Evolutionary conservation across 202 grass and related monocot genomes (phyloP).

Genomic region (Schoenoplectus triqueter): DNA sequence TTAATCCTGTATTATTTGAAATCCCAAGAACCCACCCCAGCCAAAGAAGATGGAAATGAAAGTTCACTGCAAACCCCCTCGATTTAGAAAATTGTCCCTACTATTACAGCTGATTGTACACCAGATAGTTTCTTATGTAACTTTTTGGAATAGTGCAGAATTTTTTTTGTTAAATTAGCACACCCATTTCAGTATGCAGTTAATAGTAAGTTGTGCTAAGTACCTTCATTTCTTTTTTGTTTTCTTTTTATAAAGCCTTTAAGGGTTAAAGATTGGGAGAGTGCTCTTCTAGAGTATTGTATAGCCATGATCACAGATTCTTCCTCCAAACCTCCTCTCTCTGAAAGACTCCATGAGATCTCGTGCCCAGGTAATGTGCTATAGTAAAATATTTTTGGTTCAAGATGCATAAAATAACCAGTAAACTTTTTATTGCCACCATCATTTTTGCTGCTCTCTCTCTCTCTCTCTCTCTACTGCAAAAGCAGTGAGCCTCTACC

Average conservation of each 20-base stretch:
- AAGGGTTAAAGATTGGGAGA: constrained; percentile 79
- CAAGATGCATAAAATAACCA: not conserved
- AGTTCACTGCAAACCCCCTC: not conserved
- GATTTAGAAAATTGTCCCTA: not conserved
- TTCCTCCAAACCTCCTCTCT: constrained; percentile 53
- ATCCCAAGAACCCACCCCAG: not conserved
- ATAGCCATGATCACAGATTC: constrained; percentile 80
- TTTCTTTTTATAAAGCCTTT: constrained; percentile 59
- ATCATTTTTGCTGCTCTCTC: not conserved
- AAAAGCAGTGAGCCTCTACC: constrained; percentile 7
- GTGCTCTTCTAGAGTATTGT: constrained; percentile 70
- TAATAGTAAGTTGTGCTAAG: not conserved
- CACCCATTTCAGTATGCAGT: not conserved
- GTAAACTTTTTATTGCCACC: not conserved
- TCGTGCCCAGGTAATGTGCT: constrained; percentile 68
- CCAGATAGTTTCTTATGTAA: not conserved
- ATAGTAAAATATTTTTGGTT: not conserved
- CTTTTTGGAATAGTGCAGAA: not conserved
- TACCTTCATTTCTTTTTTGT: not conserved
- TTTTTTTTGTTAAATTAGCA: not conserved
- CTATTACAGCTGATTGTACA: not conserved
- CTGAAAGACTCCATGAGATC: constrained; percentile 80
- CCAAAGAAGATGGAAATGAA: not conserved
- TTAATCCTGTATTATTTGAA: constrained; percentile 11
- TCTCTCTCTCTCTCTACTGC: not conserved